These are phyloP conservation scores for Penicillium soppii DNA, from an alignment of 495 filamentous ascomycete genomes.

Conservation along the genomic window DNA sequence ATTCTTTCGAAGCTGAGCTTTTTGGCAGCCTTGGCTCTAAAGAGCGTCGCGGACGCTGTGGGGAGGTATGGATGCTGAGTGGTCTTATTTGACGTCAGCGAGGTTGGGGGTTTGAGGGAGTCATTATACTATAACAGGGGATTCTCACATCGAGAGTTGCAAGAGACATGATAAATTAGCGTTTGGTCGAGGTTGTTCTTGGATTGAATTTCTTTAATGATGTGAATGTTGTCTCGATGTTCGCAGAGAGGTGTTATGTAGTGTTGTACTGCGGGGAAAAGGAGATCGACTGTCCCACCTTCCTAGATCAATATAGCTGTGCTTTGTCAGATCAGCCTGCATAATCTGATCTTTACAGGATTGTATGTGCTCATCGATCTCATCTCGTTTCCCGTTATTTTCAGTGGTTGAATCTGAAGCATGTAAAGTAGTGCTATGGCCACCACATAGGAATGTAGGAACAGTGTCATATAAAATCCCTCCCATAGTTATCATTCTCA, in stretches of 20 bases:
- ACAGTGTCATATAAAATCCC: too few relatives aligned
- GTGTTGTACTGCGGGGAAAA: neutral
- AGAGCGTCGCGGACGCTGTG: conserved; percentile 69
- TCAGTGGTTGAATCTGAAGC: too few relatives aligned
- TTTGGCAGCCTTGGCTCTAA: conserved; percentile 75
- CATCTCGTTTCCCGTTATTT: too few relatives aligned
- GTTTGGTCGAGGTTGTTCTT: neutral
- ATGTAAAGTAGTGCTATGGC: too few relatives aligned
- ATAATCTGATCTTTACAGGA: neutral
- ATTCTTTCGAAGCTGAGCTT: conserved; percentile 81
- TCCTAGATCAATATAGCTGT: neutral
- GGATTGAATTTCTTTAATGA: neutral
- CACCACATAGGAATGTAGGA: too few relatives aligned
- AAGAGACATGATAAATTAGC: conserved; percentile 31
- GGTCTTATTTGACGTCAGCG: conserved; percentile 22
- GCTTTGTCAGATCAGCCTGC: neutral
- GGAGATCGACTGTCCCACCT: neutral
- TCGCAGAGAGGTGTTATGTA: neutral
- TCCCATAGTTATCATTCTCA: too few relatives aligned
- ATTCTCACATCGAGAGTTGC: conserved; percentile 41
- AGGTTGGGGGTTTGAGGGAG: conserved; percentile 3
- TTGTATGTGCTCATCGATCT: too few relatives aligned
- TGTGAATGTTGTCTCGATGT: too few relatives aligned
- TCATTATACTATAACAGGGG: too few relatives aligned
- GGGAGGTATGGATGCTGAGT: conserved; percentile 58